Evolutionary conservation across 495 filamentous ascomycete genomes (phyloP), one percentile per base, ranked within the genome.

Genomic region (Xylaria scruposa): DNA sequence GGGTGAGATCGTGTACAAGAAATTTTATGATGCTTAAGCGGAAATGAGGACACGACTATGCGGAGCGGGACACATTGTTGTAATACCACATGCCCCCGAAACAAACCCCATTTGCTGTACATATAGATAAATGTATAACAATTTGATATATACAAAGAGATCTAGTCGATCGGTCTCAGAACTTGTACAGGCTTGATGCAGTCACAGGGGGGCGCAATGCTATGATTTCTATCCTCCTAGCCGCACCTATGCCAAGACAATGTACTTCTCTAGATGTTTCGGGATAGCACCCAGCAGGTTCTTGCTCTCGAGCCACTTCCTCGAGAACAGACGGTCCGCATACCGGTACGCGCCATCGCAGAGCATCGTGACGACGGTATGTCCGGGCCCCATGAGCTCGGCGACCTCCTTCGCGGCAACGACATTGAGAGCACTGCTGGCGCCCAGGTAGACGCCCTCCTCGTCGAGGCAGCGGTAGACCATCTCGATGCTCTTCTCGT

Each of bases 271-370:
- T 77, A 99, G 79, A 78, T 92, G 90, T 83, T 92, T 87, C 12
- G 97, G 96, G 77, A 99, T 91, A n/a, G 93, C 91, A 40, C 81
- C 86, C 42, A 96, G 79, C 75, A 99, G 83, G 24, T 90, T 91
- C 90, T 97, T 98, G 76, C 88, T 87, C 82, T 90, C 84, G 59
- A 99, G 84, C 96, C 96, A 99, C 76, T 91, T 93, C 75, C 86
- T 88, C 13, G 92, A 95, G 85, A 99, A 99, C 68, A 99, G 81
- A 33, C 96, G 85, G 70, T 99, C 96, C 8, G 96, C 96, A 82
- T 99, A 99, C 66, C 97, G 86, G 76, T 99, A 98, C 6, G 96
- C 96, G 36, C 96, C 97, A 76, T 99, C 96, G 78, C 94, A 97
- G 46, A 99, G 85, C 59, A 98, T 87, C 8, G 96, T 99, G 63